Base-by-base conservation (phyloP, 2,329 filamentous ascomycete species). In the Penicillium polonicum region DNA sequence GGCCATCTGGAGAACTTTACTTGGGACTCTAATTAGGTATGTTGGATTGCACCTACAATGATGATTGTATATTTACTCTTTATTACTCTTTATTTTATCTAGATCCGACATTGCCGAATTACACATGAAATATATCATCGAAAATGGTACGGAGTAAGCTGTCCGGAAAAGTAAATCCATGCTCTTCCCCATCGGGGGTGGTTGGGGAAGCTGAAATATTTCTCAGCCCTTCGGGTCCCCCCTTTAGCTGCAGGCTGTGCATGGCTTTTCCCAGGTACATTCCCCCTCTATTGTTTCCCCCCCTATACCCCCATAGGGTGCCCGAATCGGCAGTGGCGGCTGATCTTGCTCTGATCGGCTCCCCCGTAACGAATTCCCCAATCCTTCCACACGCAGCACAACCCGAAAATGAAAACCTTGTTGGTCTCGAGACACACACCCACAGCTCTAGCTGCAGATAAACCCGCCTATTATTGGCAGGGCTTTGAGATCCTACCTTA, bases 321-420 rank as follows among this genome's bases (percentile, higher is more conserved):
- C 55, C 55, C 42, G 27, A 57, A 48, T 57, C 63, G 63, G 63
- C 25, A 61, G 63, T 65, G 63, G 63, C 60, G 62, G 63, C 61
- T 59, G 61, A 64, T 65, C 61, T 55, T 36, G 29, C 49, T 48
- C 43, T 57, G 60, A 65, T 65, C 63, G 56, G 48, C 48, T 48
- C 55, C 51, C 57, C 50, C 27, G 41, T 58, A 31, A 38, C 21
- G 42, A 45, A 60, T 56, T 57, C 56, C 60, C 60, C 57, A 59
- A 61, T 60, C 38, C 52, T 55, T 56, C 57, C 41, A 54, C 49
- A 51, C 42, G 39, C 48, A 48, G 52, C 33, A 48, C 57, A 56
- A 51, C 39, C 29, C 41, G 23, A 44, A 33, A 12, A 42, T 5
- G 6, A 58, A 55, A 55, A 58, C 55, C 49, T 57, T 57, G 55